Conservation (phyloP, 495 filamentous ascomycete genomes). For the Trichoderma virens region DNA sequence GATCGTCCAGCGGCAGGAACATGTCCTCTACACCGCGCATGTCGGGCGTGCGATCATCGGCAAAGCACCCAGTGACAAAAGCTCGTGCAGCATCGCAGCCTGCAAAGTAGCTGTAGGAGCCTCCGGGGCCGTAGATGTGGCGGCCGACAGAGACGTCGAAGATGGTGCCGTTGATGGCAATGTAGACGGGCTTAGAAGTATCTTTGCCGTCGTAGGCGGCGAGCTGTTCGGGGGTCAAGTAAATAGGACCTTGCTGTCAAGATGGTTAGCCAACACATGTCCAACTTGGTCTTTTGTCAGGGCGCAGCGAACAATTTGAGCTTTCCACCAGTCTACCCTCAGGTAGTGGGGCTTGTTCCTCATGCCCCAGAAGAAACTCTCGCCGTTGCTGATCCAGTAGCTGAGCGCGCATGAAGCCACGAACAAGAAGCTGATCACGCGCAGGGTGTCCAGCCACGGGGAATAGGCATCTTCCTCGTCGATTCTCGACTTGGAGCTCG, state of each 20-base stretch:
- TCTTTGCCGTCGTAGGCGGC: slow-evolving; percentile 71
- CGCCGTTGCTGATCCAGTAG: slow-evolving; percentile 69
- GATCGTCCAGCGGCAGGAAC: slow-evolving; percentile 72
- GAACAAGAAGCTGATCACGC: slow-evolving; percentile 61
- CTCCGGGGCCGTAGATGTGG: slow-evolving; percentile 79
- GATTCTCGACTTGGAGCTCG: slow-evolving; percentile 18
- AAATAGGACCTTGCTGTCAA: slow-evolving; percentile 29
- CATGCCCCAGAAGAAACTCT: slow-evolving; percentile 49
- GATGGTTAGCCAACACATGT: not conserved
- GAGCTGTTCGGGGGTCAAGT: slow-evolving; percentile 69
- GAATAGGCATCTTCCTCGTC: slow-evolving; percentile 31
- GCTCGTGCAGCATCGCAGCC: slow-evolving; percentile 81
- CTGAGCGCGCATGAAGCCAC: slow-evolving; percentile 63
- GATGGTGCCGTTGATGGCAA: slow-evolving; percentile 88
- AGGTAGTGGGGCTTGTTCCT: slow-evolving; percentile 62
- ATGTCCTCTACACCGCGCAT: slow-evolving; percentile 81
- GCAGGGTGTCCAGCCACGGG: slow-evolving; percentile 62
- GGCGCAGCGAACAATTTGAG: slow-evolving; percentile 47
- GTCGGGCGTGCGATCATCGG: slow-evolving; percentile 72
- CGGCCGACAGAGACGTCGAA: slow-evolving; percentile 81
- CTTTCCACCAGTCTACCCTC: slow-evolving; percentile 51
- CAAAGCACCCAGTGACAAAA: slow-evolving; percentile 96
- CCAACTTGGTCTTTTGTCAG: not conserved
- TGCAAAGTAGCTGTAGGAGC: slow-evolving; percentile 79
- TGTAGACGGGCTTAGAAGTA: slow-evolving; percentile 68